These are phyloP conservation scores for Meripilus lineatus DNA, from an alignment of 1,284 basidiomycete genomes.

Conservation along the genomic window DNA sequence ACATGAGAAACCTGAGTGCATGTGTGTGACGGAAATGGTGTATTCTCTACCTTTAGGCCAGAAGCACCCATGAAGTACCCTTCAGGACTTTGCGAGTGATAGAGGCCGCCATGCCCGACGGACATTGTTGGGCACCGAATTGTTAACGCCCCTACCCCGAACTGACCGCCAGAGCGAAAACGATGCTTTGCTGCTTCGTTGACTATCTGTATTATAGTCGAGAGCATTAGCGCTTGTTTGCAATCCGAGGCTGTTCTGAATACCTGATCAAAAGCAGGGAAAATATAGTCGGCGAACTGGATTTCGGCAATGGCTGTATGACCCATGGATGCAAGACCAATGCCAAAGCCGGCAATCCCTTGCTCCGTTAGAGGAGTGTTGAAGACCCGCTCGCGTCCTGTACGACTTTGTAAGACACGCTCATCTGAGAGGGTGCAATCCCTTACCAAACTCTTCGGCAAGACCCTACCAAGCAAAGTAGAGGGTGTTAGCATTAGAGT, in stretches of 20 bases:
- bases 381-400: constrained; percentile 89
- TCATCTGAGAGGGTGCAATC: not conserved
- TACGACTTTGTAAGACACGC: constrained; percentile 7
- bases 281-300: constrained; percentile 86
- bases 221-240: not conserved
- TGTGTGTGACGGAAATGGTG: not conserved
- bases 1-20: not conserved
- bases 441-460: constrained; percentile 84
- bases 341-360: constrained; percentile 93
- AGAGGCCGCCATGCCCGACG: constrained; percentile 90
- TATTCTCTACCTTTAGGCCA: constrained; percentile 72
- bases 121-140: constrained; percentile 87
- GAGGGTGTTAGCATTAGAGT: too few species aligned
- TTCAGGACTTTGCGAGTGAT: constrained; percentile 94
- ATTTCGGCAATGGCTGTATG: constrained; percentile 95
- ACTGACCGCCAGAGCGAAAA: constrained; percentile 85
- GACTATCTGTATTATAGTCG: constrained; percentile 59
- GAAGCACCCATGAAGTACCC: constrained; percentile 91
- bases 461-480: constrained; percentile 58
- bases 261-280: constrained; percentile 89
- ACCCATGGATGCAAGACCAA: constrained; percentile 89
- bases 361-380: constrained; percentile 94
- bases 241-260: not conserved
- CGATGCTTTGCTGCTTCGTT: constrained; percentile 95
- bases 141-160: constrained; percentile 81